phyloP scores from a whole-genome alignment of 129 eudicot species.

The Arctium lappa region DNA sequence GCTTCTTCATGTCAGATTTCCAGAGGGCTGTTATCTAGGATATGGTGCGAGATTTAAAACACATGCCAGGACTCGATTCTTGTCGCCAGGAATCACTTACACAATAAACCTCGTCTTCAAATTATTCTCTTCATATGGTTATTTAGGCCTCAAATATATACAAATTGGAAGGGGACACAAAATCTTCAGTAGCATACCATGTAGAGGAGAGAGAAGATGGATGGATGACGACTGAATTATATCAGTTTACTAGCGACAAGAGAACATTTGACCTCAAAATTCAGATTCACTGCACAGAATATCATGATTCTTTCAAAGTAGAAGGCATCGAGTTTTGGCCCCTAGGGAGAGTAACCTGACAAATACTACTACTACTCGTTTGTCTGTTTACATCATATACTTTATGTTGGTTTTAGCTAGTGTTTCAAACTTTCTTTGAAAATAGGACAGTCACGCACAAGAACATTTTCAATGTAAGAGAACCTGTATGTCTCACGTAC shows the following conservation, averaged over 20 bases:
- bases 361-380: neutral
- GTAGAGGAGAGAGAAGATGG: neutral
- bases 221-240: neutral
- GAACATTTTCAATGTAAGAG: too few relatives aligned
- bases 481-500: too few relatives aligned
- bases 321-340: conserved; percentile 23
- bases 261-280: neutral
- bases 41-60: neutral
- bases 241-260: neutral
- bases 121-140: too few relatives aligned
- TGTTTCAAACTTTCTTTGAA: too few relatives aligned
- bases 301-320: neutral
- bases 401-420: too few relatives aligned
- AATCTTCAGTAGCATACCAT: neutral
- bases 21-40: neutral
- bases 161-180: neutral
- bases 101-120: neutral
- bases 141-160: neutral
- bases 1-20: neutral
- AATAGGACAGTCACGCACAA: neutral
- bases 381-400: neutral
- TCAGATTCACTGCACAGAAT: neutral
- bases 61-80: neutral
- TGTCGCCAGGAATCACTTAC: neutral
- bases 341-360: neutral